These are phyloP conservation scores for Didymella segeticola DNA, from an alignment of 2,329 filamentous ascomycete species.

Conservation along the genomic window DNA sequence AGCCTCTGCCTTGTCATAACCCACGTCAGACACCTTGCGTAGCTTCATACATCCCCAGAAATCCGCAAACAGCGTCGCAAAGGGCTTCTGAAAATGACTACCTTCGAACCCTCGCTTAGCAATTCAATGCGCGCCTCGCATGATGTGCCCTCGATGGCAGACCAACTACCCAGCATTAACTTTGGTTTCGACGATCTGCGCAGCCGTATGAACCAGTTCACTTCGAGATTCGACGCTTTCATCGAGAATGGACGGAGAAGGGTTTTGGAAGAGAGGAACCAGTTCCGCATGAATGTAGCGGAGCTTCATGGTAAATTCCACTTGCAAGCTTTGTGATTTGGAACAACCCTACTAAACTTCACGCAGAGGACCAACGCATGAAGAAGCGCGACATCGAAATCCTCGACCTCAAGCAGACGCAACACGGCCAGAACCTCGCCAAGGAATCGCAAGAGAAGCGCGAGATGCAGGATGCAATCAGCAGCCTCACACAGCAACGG, in stretches of 20 bases:
- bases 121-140: slow-evolving; percentile 67
- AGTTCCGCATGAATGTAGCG: slow-evolving; percentile 87
- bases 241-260: slow-evolving; percentile 90
- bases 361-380: slow-evolving; percentile 86
- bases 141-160: slow-evolving; percentile 71
- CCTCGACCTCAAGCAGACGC: slow-evolving; percentile 71
- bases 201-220: slow-evolving; percentile 94
- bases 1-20: slow-evolving; percentile 17
- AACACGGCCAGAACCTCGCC: slow-evolving; percentile 74
- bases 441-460: slow-evolving; percentile 77
- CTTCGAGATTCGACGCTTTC: slow-evolving; percentile 86
- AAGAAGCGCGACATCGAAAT: slow-evolving; percentile 89
- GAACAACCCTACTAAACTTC: slow-evolving; percentile 14
- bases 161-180: slow-evolving; percentile 85
- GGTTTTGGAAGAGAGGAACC: slow-evolving; percentile 90
- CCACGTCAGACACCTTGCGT: slow-evolving; percentile 25
- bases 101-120: slow-evolving; percentile 74
- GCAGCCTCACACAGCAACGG: slow-evolving; percentile 62
- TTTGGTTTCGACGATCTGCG: slow-evolving; percentile 96
- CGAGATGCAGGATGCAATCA: slow-evolving; percentile 68
- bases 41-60: neutral
- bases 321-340: too few species aligned
- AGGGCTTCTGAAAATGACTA: slow-evolving; percentile 59
- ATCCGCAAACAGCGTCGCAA: neutral
- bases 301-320: slow-evolving; percentile 78